Evolutionary conservation across 352 stramenopile species (phyloP), one percentile per base, ranked within the genome.

Genomic region (Phytophthora cajani): DNA sequence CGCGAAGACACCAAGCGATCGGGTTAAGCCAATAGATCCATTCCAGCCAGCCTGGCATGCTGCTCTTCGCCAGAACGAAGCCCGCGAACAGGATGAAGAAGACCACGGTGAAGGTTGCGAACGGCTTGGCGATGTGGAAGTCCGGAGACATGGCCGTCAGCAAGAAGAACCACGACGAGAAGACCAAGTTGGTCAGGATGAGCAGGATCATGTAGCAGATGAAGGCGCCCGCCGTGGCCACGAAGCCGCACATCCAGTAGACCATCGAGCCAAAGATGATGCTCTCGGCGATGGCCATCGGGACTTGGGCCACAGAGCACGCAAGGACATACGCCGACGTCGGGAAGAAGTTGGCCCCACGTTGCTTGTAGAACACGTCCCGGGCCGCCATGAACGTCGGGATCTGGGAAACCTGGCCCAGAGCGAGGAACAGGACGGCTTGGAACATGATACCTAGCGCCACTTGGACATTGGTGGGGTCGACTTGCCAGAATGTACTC

Each of bases 281-380:
- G 3, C 75, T 83, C 72, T 95, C 88, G 32, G 81, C 69, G 16
- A 87, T 42, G 14, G 71, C 82, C 46, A 84, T 69, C 12, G 90
- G 88, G 23, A 97, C 62, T 54, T 88, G 80, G 2, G 84, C 53
- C 46, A 94, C 87, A 16, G 79, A 81, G 47, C 73, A 82, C 33
- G 95, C 60, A n/a, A 85, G 72, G 17, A 92, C 75, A 51, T 75
- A 94, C 50, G 64, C 87, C 58, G 69, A 78, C 23, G 88, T 82
- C 21, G 78, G 83, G 67, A 84, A 94, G 71, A 95, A 96, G 68
- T 95, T 94, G 36, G 81, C 74, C 32, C 84, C 80, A 3, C 78
- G 75, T 42, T 97, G 89, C 67, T 94, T 95, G 81, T 95, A 95
- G 64, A 92, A 97, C 19, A 90, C 64, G 25, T 75, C 78, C 11